A percentile compares a stretch with the other conserved stretches of the same genome.
These are phyloP conservation scores for Thielaviopsis punctulata DNA, from an alignment of 2,329 filamentous ascomycete genomes.

Conservation along the genomic window DNA sequence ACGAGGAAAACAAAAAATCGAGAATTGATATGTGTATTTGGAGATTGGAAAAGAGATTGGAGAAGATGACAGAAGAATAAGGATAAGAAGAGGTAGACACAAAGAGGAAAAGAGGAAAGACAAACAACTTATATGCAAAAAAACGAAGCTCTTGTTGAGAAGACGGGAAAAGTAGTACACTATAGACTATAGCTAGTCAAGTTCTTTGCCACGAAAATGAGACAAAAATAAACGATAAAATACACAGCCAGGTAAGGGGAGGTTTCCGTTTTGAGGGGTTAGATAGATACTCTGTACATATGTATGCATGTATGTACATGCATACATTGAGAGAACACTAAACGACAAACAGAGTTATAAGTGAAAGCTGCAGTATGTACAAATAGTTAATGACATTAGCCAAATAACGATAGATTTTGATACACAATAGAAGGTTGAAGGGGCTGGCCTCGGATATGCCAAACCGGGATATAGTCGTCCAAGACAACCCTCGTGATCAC, in stretches of 20 bases:
- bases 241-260: too few species aligned
- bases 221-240: background rate
- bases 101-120: constrained; percentile 7
- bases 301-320: background rate
- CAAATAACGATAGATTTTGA: too few species aligned
- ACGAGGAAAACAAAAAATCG: background rate
- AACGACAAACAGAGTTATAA: too few species aligned
- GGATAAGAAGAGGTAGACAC: constrained; percentile 11
- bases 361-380: too few species aligned
- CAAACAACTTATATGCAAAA: constrained; percentile 9
- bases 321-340: background rate
- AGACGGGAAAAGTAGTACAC: background rate
- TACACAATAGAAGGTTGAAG: background rate
- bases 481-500: constrained; percentile 7
- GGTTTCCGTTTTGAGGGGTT: background rate
- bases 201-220: background rate
- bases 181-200: background rate
- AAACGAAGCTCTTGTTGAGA: constrained; percentile 2
- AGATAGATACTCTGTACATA: too few species aligned
- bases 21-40: background rate
- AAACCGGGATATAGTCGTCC: constrained; percentile 12
- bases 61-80: constrained; percentile 9
- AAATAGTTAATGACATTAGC: too few species aligned
- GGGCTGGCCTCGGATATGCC: constrained; percentile 11
- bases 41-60: background rate